Evolutionary conservation across 495 filamentous ascomycete genomes (phyloP), one percentile per base, ranked within the genome.

Genomic region (Filosporella fistucella): DNA sequence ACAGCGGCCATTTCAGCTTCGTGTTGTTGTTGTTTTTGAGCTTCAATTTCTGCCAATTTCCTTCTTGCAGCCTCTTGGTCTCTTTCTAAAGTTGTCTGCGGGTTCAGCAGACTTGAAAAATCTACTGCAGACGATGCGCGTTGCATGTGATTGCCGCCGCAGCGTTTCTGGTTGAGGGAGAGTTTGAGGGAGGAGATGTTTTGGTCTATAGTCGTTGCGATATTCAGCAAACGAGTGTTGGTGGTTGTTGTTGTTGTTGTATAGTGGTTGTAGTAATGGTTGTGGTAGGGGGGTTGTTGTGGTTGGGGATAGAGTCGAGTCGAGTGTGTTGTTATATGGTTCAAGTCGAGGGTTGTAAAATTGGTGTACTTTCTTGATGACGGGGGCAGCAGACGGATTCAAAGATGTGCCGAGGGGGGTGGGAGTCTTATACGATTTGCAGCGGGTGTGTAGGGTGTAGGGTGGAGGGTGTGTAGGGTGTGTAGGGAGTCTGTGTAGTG

Each of bases 91-190:
- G 26, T 23, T 16, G 52, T 47, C 54, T 75, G 70, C 11, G 75
- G 76, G 55, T 81, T 81, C 60, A 82, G 74, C 55, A 82, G 77
- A 74, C 77, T 80, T 47, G 67, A 72, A 54, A 82, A 81, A 68
- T 77, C 77, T 63, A 73, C 70, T 63, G 77, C 70, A 36, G 77
- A 76, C 26, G 64, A 66, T 62, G 74, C 63, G 52, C 70, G 69
- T 63, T 78, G 75, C 78, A 82, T 82, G 69, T 76, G 76, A 77
- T 56, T 34, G 58, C 51, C 54, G 54, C 54, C 49, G 52, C 56
- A 51, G 48, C 48, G 48, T 39, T 43, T n/a, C n/a, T n/a, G 5
- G 2, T 10, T 20, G 17, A 18, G 26, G 10, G n/a, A 30, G 28
- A 30, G 28, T 30, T 30, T 8, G 28, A n/a, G 28, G 28, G 8